Percentiles rank a stretch among this genome's conserved stretches.
phyloP scores from a whole-genome alignment of 768 basidiomycete genomes.

The Collybiopsis confluens region DNA sequence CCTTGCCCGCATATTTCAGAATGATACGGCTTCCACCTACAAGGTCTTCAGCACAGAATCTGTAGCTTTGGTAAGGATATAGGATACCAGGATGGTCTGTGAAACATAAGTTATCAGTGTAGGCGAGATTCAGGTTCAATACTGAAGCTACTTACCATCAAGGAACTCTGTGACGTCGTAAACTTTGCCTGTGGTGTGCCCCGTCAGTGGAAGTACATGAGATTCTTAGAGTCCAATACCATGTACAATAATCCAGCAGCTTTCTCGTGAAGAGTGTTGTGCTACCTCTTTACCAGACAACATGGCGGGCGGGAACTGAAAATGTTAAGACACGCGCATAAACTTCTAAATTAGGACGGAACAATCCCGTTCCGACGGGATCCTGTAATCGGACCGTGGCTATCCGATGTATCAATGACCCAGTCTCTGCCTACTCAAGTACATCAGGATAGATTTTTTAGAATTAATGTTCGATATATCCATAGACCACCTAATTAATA shows the following conservation, averaged over 20 bases:
- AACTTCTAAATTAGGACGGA: too few species aligned
- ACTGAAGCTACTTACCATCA: slow-evolving; percentile 41
- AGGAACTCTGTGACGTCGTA: slow-evolving; percentile 81
- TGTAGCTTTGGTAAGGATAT: not conserved
- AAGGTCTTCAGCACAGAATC: too few species aligned
- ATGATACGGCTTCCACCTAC: slow-evolving; percentile 81
- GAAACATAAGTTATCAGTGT: not conserved
- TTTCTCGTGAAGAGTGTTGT: slow-evolving; percentile 52
- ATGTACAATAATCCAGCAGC: slow-evolving; percentile 84
- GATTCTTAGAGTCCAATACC: slow-evolving; percentile 32
- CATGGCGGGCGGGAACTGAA: not conserved
- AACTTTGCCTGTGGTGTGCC: slow-evolving; percentile 51
- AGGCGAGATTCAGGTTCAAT: not conserved
- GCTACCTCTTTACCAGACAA: slow-evolving; percentile 51
- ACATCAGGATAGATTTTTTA: too few species aligned
- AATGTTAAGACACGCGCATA: not conserved
- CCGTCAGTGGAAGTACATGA: not conserved
- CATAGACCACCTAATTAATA: too few species aligned
- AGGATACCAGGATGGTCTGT: slow-evolving; percentile 61
- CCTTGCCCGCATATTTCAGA: slow-evolving; percentile 84
- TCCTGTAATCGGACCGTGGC: too few species aligned
- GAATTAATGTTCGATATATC: too few species aligned
- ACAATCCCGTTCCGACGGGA: too few species aligned
- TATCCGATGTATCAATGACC: too few species aligned
- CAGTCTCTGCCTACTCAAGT: too few species aligned